Percentiles rank a stretch among this genome's conserved stretches.
Conservation (phyloP, 225 moss, liverwort and hornwort genomes). For the Asterella californica region DNA sequence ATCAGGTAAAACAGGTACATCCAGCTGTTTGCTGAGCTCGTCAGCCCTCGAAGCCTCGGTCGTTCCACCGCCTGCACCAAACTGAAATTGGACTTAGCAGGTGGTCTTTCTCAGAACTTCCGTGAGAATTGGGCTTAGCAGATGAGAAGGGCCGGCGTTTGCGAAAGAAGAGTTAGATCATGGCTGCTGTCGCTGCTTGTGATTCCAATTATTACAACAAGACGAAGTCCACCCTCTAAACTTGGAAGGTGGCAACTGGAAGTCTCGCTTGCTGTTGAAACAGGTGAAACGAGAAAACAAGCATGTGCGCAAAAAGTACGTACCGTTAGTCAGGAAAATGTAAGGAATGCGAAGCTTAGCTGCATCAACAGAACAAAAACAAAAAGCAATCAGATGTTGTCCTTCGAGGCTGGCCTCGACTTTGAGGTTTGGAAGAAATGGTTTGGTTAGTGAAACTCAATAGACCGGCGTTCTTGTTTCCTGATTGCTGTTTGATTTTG, state of each 20-base stretch:
- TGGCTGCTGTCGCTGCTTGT: no score
- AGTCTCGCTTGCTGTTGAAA: not conserved
- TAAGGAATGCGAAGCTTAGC: conserved; percentile 68
- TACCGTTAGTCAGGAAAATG: conserved; percentile 81
- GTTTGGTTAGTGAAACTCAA: no score
- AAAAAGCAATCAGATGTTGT: not conserved
- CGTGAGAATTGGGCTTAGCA: not conserved
- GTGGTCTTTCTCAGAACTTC: not conserved
- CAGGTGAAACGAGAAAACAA: not conserved
- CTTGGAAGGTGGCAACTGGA: not conserved
- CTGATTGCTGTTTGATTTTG: not conserved
- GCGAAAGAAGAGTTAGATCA: not conserved
- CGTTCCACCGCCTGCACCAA: conserved; percentile 57
- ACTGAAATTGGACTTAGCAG: not conserved
- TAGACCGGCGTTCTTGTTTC: no score
- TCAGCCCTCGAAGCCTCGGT: conserved; percentile 66
- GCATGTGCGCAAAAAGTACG: conserved; percentile 10
- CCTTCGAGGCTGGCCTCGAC: no score
- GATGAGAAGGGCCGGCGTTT: not conserved
- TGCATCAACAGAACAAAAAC: conserved; percentile 20
- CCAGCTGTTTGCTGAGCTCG: conserved; percentile 54
- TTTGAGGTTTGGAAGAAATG: not conserved
- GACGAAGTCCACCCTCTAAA: not conserved
- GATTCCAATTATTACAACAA: not conserved
- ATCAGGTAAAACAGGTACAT: conserved; percentile 58